Conservation (phyloP, 2,329 filamentous ascomycete species). For the Cladorrhinum sp. region DNA sequence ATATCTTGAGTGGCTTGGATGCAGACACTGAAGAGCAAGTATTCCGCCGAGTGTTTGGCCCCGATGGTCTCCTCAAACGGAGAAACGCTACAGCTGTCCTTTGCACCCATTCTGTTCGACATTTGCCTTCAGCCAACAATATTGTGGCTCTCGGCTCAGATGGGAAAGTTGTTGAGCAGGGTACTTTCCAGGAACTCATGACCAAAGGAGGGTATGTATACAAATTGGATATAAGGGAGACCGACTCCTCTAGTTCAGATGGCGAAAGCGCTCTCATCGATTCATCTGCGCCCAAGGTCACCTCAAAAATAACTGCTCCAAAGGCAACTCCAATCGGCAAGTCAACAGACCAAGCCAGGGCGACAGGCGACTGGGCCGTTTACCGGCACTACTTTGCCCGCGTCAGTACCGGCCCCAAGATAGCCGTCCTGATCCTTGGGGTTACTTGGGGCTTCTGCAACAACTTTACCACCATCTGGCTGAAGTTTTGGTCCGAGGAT, state of each 20-base stretch:
- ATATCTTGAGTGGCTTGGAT: conserved; percentile 28
- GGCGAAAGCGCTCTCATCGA: conserved; percentile 9
- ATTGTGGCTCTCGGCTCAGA: conserved; percentile 44
- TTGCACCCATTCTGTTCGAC: conserved; percentile 40
- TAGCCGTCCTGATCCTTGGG: conserved; percentile 19
- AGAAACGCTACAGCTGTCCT: conserved; percentile 31
- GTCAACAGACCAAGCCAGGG: conserved; percentile 12
- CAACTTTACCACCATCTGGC: conserved; percentile 30
- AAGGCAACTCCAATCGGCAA: not conserved
- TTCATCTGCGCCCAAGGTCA: not conserved
- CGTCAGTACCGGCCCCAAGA: conserved; percentile 15
- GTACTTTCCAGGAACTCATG: conserved; percentile 38
- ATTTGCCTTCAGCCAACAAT: conserved; percentile 42
- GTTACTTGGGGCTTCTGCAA: conserved; percentile 24
- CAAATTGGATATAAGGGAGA: conserved; percentile 35
- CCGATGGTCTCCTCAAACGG: conserved; percentile 31
- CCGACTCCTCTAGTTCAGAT: conserved; percentile 19
- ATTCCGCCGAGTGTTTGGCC: conserved; percentile 38
- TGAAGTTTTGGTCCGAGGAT: conserved; percentile 32
- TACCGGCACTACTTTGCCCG: conserved; percentile 29
- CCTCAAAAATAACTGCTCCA: not conserved
- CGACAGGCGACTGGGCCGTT: conserved; percentile 23
- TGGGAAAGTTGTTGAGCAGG: conserved; percentile 44
- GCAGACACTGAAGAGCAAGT: conserved; percentile 40
- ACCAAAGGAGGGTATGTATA: conserved; percentile 39